Evolutionary conservation across 2,329 filamentous ascomycete species (phyloP).

Genomic region (Aspergillus fijiensis): DNA sequence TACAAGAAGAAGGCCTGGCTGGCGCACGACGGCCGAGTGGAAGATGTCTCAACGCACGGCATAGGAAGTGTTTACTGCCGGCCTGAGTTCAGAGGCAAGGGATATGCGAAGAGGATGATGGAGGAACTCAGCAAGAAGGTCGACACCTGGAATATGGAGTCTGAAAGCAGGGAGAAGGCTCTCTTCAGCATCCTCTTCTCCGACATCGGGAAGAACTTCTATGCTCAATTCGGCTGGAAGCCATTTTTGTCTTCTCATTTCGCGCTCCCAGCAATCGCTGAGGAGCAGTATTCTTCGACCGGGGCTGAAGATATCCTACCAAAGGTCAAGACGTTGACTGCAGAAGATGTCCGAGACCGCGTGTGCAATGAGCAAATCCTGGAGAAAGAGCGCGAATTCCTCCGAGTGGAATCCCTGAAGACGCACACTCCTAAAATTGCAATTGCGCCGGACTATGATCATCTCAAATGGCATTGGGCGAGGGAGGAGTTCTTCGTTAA

Average conservation of each 20-base stretch:
- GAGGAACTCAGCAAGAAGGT: conserved; percentile 59
- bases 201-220: conserved; percentile 82
- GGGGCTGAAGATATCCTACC: conserved; percentile 27
- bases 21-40: conserved; percentile 53
- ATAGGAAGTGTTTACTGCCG: conserved; percentile 79
- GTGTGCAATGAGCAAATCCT: conserved; percentile 65
- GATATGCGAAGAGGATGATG: conserved; percentile 78
- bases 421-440: conserved; percentile 58
- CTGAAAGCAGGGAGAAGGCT: conserved; percentile 40
- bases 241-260: conserved; percentile 73
- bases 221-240: conserved; percentile 74
- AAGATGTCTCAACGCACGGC: conserved; percentile 64
- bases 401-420: conserved; percentile 51
- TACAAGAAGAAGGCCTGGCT: conserved; percentile 44
- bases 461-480: conserved; percentile 73
- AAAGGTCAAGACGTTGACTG: conserved; percentile 31
- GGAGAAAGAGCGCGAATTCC: conserved; percentile 60
- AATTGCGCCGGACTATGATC: conserved; percentile 65
- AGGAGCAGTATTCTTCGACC: conserved; percentile 19
- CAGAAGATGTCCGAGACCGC: conserved; percentile 33
- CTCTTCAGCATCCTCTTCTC: conserved; percentile 81
- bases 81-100: conserved; percentile 64
- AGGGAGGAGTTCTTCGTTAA: conserved; percentile 76
- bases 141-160: conserved; percentile 53
- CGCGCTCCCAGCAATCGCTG: conserved; percentile 52